Conservation (phyloP, 768 basidiomycete species). For the Kondoa subrosea region DNA sequence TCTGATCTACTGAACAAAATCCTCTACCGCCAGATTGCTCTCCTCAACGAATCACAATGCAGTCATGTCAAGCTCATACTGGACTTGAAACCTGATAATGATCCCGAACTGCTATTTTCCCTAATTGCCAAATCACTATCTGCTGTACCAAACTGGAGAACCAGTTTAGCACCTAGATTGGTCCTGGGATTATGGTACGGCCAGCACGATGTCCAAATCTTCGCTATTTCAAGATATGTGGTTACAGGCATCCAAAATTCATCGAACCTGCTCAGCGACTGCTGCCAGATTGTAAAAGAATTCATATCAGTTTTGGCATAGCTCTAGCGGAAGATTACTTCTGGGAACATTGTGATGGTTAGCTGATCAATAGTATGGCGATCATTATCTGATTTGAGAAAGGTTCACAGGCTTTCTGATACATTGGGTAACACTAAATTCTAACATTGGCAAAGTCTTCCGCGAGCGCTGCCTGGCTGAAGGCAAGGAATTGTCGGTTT, state of each 20-base stretch:
- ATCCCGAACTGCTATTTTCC: constrained; percentile 65
- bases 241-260: constrained; percentile 85
- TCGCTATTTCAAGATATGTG: constrained; percentile 53
- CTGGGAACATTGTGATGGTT: constrained; percentile 51
- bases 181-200: constrained; percentile 60
- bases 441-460: constrained; percentile 55
- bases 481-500: constrained; percentile 50
- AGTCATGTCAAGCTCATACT: constrained; percentile 37
- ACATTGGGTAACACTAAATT: constrained; percentile 52
- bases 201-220: constrained; percentile 49
- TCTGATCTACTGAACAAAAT: not conserved
- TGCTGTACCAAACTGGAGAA: constrained; percentile 53
- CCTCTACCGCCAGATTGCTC: not conserved
- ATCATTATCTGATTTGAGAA: not conserved
- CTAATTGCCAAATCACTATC: constrained; percentile 55
- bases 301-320: constrained; percentile 63
- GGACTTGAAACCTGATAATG: constrained; percentile 85
- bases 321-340: constrained; percentile 66
- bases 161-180: constrained; percentile 57
- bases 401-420: constrained; percentile 59
- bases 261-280: constrained; percentile 53
- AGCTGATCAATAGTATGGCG: not conserved
- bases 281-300: constrained; percentile 65
- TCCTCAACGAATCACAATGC: not conserved
- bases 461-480: constrained; percentile 52